Conservation (phyloP, 2,329 filamentous ascomycete genomes). For the Ophiostoma himal-ulmi region DNA sequence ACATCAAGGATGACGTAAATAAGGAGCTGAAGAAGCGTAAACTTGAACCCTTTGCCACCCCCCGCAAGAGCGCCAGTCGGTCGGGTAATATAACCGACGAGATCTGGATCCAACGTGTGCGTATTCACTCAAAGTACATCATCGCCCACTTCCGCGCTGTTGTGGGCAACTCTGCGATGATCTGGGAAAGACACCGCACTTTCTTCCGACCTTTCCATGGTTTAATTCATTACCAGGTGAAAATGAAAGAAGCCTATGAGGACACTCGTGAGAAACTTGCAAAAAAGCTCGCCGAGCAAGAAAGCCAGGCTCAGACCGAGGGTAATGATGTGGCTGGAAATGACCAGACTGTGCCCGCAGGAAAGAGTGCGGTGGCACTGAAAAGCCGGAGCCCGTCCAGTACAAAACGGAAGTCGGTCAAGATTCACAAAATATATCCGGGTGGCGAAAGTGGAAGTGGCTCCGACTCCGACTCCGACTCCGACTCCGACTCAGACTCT, state of each 20-base stretch:
- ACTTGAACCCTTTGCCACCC: neutral
- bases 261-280: neutral
- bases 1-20: neutral
- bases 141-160: constrained; percentile 34
- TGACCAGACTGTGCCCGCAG: neutral
- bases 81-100: constrained; percentile 9
- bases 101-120: constrained; percentile 34
- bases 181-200: neutral
- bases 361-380: neutral
- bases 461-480: neutral
- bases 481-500: neutral
- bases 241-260: constrained; percentile 1
- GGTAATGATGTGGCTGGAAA: neutral
- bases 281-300: neutral
- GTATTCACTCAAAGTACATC: constrained; percentile 39
- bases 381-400: neutral
- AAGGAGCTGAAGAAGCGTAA: neutral
- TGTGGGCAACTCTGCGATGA: neutral
- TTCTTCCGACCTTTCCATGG: neutral
- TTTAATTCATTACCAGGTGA: neutral
- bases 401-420: neutral
- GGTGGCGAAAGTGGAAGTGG: neutral
- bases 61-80: neutral
- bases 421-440: neutral
- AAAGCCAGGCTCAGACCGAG: neutral